A percentile compares a stretch with the other conserved stretches of the same genome.
Conservation (phyloP, 2,329 filamentous ascomycete species). For the Cordyceps farinosa region DNA sequence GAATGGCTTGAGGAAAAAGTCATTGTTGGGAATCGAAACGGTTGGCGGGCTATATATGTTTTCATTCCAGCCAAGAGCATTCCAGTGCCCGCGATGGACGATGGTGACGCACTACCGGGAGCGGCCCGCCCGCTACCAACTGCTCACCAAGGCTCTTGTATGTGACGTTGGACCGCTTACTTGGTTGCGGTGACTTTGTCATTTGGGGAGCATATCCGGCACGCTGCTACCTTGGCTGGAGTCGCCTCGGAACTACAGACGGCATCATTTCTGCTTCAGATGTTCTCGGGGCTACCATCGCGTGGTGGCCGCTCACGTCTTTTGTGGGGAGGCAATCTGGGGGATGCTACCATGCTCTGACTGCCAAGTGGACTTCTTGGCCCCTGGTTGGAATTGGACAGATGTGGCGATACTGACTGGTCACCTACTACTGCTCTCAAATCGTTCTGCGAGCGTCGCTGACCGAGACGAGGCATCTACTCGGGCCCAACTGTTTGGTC, state of each 20-base stretch:
- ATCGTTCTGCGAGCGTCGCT: background rate
- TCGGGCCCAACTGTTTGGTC: no score
- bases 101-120: background rate
- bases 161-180: constrained; percentile 15
- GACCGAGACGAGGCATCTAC: background rate
- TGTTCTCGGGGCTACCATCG: background rate
- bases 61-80: background rate
- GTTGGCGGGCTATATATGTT: background rate
- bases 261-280: background rate
- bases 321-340: background rate
- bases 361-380: background rate
- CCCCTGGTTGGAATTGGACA: background rate
- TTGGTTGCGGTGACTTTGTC: background rate
- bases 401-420: background rate
- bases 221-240: background rate
- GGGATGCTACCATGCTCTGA: constrained; percentile 6
- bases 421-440: background rate
- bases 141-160: background rate
- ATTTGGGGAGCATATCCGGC: background rate
- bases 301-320: background rate
- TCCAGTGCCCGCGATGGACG: background rate
- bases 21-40: background rate
- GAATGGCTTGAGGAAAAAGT: no score
- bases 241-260: background rate
- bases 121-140: constrained; percentile 4